phyloP scores from a whole-genome alignment of 768 basidiomycete species.

The Trametes meyenii region DNA sequence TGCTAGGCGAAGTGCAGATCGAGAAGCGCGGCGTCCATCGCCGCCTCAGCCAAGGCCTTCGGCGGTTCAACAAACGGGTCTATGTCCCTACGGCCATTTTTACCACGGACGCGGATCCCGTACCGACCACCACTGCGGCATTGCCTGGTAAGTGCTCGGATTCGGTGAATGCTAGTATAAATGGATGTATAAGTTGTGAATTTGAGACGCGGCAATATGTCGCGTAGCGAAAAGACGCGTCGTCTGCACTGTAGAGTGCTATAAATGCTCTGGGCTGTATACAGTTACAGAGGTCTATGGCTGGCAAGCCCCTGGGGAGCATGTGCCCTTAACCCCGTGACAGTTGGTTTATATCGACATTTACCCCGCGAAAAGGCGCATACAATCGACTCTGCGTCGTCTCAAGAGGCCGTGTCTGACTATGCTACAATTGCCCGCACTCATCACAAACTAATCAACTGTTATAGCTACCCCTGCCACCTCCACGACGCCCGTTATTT shows the following conservation, averaged over 20 bases:
- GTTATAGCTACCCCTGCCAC: neutral
- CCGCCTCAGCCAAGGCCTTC: conserved; percentile 16
- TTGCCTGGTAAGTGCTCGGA: conserved; percentile 3
- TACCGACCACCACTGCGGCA: neutral
- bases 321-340: no score
- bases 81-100: conserved; percentile 18
- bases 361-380: no score
- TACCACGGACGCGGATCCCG: neutral
- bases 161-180: neutral
- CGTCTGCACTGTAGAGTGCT: no score
- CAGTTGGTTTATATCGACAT: no score
- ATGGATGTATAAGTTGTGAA: neutral
- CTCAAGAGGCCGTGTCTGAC: no score
- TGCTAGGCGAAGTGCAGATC: conserved; percentile 18
- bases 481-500: neutral
- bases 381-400: no score
- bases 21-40: conserved; percentile 23
- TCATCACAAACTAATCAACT: neutral
- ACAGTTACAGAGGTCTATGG: no score
- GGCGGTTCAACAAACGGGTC: conserved; percentile 20
- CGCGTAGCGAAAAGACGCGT: no score
- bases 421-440: neutral
- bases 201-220: no score
- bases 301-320: no score
- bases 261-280: no score